Base-by-base conservation (phyloP, 495 filamentous ascomycete species). In the Penicillium paradoxum region DNA sequence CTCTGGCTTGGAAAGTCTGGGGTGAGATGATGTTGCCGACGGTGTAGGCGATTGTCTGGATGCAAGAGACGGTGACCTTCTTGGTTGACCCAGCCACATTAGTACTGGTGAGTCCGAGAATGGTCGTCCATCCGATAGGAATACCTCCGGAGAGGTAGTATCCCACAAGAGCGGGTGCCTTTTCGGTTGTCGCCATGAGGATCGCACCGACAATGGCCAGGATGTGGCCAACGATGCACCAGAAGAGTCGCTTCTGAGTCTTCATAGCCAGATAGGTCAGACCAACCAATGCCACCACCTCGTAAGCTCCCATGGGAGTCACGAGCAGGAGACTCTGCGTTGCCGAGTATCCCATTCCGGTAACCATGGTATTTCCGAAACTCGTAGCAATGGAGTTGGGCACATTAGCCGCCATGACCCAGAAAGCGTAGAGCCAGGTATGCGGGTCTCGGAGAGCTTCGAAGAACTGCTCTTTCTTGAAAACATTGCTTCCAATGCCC, bases 1-100 rank as follows among this genome's bases (percentile, higher is more conserved):
- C 75, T 29, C 64, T 65, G 7, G 71, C 62, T n/a, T 73, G 57
- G 59, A 79, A 81, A 1, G 73, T 79, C 52, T 78, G 76, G 3
- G 74, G 72, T 1, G 59, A 74, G 27, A 77, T 75, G 50, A 81
- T 80, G 42, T 83, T 83, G 2, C 80, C 81, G 0, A 71, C 69
- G 39, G 78, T 80, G 52, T 83, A 84, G 0, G 66, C 73, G 14
- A 85, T 79, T 1, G 84, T 66, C 49, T 81, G 82, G 58, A 87
- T 71, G 2, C 79, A 79, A 2, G 79, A 79, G 1, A 83, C 77
- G 0, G 82, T 85, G 1, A 83, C 84, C 64, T 85, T 86, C 65
- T 86, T 85, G 4, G 47, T 50, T 19, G 36, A 38, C 13, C 83
- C 83, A 1, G 79, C 77, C 1, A 83, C 72, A 42, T 84, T 83